Base-by-base conservation (phyloP, 1,284 basidiomycete species). In the Vanrija sp. region DNA sequence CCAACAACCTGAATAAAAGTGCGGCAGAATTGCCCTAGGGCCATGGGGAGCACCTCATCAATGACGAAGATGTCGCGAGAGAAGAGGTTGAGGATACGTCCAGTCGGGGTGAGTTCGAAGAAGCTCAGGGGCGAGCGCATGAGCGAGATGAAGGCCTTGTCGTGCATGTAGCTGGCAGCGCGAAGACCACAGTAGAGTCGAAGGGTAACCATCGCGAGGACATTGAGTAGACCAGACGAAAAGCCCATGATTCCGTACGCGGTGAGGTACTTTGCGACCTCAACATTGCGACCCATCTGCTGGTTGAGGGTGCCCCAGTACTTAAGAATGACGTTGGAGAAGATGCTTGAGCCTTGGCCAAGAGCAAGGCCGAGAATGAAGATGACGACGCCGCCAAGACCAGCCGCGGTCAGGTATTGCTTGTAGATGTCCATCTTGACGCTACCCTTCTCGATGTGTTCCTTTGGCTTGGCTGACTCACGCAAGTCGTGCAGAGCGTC, bases 41-140 rank as follows among this genome's bases (percentile, higher is more conserved):
- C 85, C 45, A 86, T 81, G 20, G 84, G 84, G 22, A 94, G 81
- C 7, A 89, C 78, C 65, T 88, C 84, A 50, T 97, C 94, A 41
- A 93, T 84, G 35, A 95, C 91, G 67, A 94, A 94, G 42, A 88
- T 85, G 69, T 98, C 95, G 6, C 92, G 84, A 15, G 89, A 90
- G 76, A 98, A 98, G 35, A 96, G 75, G 60, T 78, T 78, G 27
- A 78, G 68, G 56, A 70, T 78, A 47, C 70, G 68, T 65, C 89
- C 88, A 20, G 83, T 85, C 2, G 89, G 88, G 0, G 88, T 92
- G 51, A 83, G 75, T 73, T 93, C 91, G 66, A 95, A 96, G 78
- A 91, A 96, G 60, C 83, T 84, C 65, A 95, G 77, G 0, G 92
- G 91, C 2, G 89, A 86, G 39, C 82, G 82, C 79, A 96, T 84